A percentile compares a stretch with the other conserved stretches of the same genome.
Evolutionary conservation across 345 rosid species (phyloP).

Genomic region (Populus pruinosa): DNA sequence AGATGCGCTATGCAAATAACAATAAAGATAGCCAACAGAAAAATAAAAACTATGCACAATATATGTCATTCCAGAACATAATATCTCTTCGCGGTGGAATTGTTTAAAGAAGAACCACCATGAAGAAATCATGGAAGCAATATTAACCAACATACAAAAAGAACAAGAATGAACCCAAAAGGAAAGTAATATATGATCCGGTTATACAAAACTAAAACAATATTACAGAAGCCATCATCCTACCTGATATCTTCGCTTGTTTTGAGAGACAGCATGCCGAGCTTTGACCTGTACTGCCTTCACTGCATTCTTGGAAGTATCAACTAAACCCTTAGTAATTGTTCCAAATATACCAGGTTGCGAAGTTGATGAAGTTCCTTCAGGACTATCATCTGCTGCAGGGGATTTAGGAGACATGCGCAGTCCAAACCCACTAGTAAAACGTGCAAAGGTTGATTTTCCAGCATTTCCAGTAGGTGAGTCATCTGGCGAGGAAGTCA

Average conservation of each 20-base stretch:
- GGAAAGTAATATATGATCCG: not conserved
- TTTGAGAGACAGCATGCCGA: conserved; percentile 83
- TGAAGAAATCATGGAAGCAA: not conserved
- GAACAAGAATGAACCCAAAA: not conserved
- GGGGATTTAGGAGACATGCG: conserved; percentile 70
- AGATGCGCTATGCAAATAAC: not conserved
- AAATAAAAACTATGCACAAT: not conserved
- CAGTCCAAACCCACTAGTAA: conserved; percentile 68
- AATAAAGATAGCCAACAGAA: not conserved
- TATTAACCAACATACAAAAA: not conserved
- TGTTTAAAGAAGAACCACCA: not conserved
- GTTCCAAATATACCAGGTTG: conserved; percentile 68
- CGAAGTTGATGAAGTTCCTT: conserved; percentile 42
- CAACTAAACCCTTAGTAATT: conserved; percentile 71
- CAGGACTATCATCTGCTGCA: conserved; percentile 43
- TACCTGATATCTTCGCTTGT: conserved; percentile 86
- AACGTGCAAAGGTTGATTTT: conserved; percentile 68
- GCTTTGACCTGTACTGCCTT: conserved; percentile 92
- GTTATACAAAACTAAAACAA: not conserved
- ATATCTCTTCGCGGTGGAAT: not conserved
- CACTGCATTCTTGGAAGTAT: conserved; percentile 82
- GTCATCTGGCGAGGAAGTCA: conserved; percentile 39
- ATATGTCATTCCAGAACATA: not conserved
- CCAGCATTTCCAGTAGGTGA: conserved; percentile 48
- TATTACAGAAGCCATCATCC: not conserved